phyloP scores from a whole-genome alignment of 805 yeast species.

The Blastobotrys robertii region DNA sequence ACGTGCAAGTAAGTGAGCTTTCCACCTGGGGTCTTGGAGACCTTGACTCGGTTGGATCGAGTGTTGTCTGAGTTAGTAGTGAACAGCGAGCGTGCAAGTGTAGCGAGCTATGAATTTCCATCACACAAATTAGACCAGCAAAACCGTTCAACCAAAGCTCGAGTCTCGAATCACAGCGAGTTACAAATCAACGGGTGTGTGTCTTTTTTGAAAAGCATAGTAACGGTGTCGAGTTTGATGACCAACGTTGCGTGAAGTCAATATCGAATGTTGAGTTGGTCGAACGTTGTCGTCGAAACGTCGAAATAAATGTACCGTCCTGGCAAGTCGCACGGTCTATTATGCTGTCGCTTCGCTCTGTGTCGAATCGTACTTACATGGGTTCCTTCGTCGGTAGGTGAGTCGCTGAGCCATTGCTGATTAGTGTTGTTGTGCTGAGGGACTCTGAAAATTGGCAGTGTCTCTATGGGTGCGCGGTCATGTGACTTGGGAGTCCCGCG shows the following conservation, averaged over 20 bases:
- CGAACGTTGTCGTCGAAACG: slow-evolving; percentile 36
- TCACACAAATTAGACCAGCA: neutral
- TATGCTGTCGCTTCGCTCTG: neutral
- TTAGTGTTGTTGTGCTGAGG: slow-evolving; percentile 5
- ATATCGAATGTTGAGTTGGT: slow-evolving; percentile 22
- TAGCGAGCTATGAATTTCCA: neutral
- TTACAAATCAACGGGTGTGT: no score
- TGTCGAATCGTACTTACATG: slow-evolving; percentile 62
- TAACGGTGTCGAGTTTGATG: neutral
- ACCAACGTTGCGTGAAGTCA: neutral
- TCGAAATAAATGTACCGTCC: slow-evolving; percentile 27
- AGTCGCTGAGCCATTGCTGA: slow-evolving; percentile 96
- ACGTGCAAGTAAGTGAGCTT: slow-evolving; percentile 96
- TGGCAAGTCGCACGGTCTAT: neutral
- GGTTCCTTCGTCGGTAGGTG: slow-evolving; percentile 98
- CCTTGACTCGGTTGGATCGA: slow-evolving; percentile 98
- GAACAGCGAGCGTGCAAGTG: no score
- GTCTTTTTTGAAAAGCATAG: no score
- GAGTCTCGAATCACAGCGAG: neutral
- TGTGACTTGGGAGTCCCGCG: no score
- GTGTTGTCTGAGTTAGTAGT: slow-evolving; percentile 69
- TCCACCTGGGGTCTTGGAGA: slow-evolving; percentile 99
- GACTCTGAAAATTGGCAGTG: no score
- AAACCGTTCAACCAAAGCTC: slow-evolving; percentile 3
- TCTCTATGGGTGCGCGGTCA: no score